A percentile compares a stretch with the other conserved stretches of the same genome.
Conservation (phyloP, 805 yeast genomes). For the Candida coquimbonensis region DNA sequence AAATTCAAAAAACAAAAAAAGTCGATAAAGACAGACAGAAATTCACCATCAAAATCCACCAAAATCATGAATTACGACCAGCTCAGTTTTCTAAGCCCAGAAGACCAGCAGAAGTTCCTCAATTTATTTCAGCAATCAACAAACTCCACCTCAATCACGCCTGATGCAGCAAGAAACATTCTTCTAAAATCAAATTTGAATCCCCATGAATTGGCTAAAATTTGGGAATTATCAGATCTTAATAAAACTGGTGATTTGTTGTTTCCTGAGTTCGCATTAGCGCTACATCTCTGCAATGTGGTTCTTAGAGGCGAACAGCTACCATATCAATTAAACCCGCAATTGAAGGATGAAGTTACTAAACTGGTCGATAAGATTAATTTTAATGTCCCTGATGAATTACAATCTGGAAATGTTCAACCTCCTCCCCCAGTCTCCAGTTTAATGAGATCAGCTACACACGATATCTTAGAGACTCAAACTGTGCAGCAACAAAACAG, state of each 20-base stretch:
- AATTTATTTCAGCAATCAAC: conserved; percentile 76
- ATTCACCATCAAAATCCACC: not conserved
- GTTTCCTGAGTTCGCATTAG: conserved; percentile 92
- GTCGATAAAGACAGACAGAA: not conserved
- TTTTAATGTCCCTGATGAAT: conserved; percentile 59
- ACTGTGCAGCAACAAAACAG: conserved; percentile 24
- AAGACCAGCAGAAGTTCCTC: conserved; percentile 82
- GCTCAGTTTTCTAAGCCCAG: conserved; percentile 57
- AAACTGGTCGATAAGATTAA: conserved; percentile 83
- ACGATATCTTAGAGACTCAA: conserved; percentile 21
- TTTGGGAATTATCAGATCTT: conserved; percentile 88
- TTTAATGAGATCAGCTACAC: conserved; percentile 6
- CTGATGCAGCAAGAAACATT: conserved; percentile 71
- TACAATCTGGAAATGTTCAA: not conserved
- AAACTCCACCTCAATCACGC: conserved; percentile 47
- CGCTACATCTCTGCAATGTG: conserved; percentile 78
- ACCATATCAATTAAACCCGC: conserved; percentile 65
- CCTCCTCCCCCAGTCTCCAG: conserved; percentile 1
- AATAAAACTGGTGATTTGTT: conserved; percentile 76
- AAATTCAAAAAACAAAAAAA: not conserved
- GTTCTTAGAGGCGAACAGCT: conserved; percentile 71
- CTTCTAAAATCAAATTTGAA: conserved; percentile 72
- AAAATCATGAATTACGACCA: conserved; percentile 3
- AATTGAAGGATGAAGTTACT: conserved; percentile 72
- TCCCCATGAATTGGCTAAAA: conserved; percentile 70